Conservation (phyloP, 108 stramenopile genomes). For the Cyclotella choctawhatcheeana region DNA sequence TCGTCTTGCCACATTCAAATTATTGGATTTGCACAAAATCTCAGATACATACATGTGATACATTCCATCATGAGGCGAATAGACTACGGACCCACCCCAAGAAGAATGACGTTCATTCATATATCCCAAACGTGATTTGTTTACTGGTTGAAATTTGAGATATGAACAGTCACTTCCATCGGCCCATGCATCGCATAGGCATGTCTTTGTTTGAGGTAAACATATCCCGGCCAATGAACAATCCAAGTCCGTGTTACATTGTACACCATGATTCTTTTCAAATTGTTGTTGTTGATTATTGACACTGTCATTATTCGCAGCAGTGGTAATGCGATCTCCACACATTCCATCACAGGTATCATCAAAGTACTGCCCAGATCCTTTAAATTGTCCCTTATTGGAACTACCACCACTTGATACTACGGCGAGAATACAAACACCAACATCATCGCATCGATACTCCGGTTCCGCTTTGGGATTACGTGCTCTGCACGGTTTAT, state of each 20-base stretch:
- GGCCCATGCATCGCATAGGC: constrained; percentile 42
- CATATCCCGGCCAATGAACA: constrained; percentile 40
- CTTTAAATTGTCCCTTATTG: constrained; percentile 32
- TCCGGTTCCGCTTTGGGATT: constrained; percentile 35
- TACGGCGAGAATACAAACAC: constrained; percentile 36
- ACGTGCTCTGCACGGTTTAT: constrained; percentile 27
- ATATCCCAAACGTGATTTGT: constrained; percentile 24
- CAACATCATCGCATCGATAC: constrained; percentile 40
- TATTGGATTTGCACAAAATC: constrained; percentile 31
- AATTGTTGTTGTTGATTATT: no score
- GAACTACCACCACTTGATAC: no score
- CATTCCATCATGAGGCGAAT: constrained; percentile 8
- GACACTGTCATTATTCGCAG: no score
- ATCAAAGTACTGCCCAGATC: constrained; percentile 28
- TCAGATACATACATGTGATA: constrained; percentile 44
- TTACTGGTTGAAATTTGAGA: constrained; percentile 38
- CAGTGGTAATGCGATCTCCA: constrained; percentile 20
- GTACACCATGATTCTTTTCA: not conserved
- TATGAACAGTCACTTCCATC: constrained; percentile 40
- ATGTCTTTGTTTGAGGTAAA: constrained; percentile 13
- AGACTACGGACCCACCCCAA: constrained; percentile 39
- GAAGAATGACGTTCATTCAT: constrained; percentile 27
- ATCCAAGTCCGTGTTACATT: constrained; percentile 25
- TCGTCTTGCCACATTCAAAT: constrained; percentile 18
- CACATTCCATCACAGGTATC: constrained; percentile 38